Evolutionary conservation across 2,329 filamentous ascomycete genomes (phyloP), one percentile per base, ranked within the genome.

Genomic region (Arthrocladium fulminans): DNA sequence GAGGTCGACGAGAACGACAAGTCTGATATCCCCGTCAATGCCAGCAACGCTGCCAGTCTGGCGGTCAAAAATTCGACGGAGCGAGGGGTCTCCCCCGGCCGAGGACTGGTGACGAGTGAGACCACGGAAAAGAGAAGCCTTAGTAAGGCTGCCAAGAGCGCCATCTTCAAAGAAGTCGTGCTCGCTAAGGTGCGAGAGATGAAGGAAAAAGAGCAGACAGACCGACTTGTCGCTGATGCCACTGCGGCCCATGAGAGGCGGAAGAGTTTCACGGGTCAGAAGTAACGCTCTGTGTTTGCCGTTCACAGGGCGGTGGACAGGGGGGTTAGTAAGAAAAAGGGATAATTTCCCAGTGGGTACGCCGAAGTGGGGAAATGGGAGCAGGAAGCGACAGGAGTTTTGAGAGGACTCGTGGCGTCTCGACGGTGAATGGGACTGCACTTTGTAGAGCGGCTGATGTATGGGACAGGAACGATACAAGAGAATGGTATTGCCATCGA

Each of bases 151-250:
- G 80, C 80, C 27, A 79, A 79, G 59, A 75, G 75, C 41, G 77
- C 87, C 53, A 94, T 97, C 60, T 96, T 97, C 79, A 80, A 86
- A 59, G 90, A 96, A 67, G 86, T 97, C 10, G 90, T 96, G 12
- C 73, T 95, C 50, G 90, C 89, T 56, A 97, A 96, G 73, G 88
- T 95, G 39, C 80, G 84, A 51, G 89, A 95, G 67, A 85, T 87
- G 78, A 94, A 94, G 74, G 84, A 88, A 58, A 79, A 89, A 60
- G 84, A 94, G 63, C 82, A 89, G 63, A 79, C 78, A 25, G 74
- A 84, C 58, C 81, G 83, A 65, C 67, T 78, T 65, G 86, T 68
- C 73, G 80, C 66, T 72, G 82, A 71, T 49, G 73, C 72, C 5
- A 65, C 69, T 17, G 68, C 70, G 49, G 68, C 65, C 42, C 61